phyloP scores from a whole-genome alignment of 2,329 filamentous ascomycete genomes.

The Chaetomium olivaceum region DNA sequence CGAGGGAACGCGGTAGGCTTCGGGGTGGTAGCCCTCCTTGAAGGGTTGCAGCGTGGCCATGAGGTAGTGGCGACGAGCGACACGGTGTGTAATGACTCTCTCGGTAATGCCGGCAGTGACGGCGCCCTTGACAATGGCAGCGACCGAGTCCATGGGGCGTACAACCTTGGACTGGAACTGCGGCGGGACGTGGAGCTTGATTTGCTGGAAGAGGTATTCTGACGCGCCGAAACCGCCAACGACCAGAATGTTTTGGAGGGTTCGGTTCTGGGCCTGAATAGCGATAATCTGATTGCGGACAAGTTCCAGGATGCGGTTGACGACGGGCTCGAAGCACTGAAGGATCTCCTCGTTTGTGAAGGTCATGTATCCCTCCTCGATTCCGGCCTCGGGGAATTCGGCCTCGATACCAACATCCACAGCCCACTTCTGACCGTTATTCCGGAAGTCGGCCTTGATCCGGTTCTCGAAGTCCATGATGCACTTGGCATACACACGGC shows the following conservation, averaged over 20 bases:
- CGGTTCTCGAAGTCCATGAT: constrained; percentile 99
- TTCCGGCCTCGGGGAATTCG: constrained; percentile 94
- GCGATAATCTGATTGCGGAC: constrained; percentile 98
- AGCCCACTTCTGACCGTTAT: constrained; percentile 99
- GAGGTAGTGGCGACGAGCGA: constrained; percentile 95
- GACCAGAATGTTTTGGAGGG: constrained; percentile 92
- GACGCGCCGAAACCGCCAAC: constrained; percentile 98
- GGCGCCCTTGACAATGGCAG: constrained; percentile 96
- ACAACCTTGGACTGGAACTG: constrained; percentile 99
- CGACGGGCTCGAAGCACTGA: constrained; percentile 97
- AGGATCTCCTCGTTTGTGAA: constrained; percentile 99
- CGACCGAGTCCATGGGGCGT: constrained; percentile 97
- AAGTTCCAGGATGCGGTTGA: constrained; percentile 93
- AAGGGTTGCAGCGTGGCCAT: constrained; percentile 99
- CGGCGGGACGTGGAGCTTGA: constrained; percentile 95
- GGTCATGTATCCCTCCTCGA: constrained; percentile 99
- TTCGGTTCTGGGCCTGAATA: constrained; percentile 94
- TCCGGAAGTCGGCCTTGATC: constrained; percentile 99
- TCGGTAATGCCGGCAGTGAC: constrained; percentile 98
- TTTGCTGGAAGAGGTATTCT: constrained; percentile 98
- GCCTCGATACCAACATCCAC: constrained; percentile 98
- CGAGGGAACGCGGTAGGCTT: constrained; percentile 95
- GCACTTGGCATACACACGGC: constrained; percentile 96
- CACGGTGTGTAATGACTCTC: constrained; percentile 92
- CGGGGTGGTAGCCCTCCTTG: constrained; percentile 97